Conservation (phyloP, 495 filamentous ascomycete genomes). For the Ascodesmis nigricans region DNA sequence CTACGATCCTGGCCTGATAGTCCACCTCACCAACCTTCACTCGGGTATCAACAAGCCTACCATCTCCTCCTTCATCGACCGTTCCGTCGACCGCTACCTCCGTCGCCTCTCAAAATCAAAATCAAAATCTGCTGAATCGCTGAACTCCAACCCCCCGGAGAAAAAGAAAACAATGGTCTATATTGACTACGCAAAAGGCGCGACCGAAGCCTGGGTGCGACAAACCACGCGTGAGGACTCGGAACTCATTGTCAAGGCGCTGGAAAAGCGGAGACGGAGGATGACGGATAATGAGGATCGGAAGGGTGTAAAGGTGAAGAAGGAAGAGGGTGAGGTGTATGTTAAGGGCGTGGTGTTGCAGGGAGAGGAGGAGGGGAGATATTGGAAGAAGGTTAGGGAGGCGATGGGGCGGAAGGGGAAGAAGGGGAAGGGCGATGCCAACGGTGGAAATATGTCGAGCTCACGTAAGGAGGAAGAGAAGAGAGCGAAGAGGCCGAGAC, state of each 20-base stretch:
- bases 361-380: conserved; percentile 15
- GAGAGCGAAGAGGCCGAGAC: background rate
- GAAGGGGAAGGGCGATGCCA: background rate
- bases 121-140: background rate
- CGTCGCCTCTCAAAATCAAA: conserved; percentile 1
- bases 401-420: background rate
- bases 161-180: conserved; percentile 6
- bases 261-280: conserved; percentile 13
- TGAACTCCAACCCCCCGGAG: background rate
- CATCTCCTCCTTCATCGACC: conserved; percentile 14
- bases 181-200: conserved; percentile 18
- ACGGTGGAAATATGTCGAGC: background rate
- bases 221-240: conserved; percentile 13
- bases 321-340: conserved; percentile 4
- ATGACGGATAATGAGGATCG: conserved; percentile 16
- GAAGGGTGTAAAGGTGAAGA: conserved; percentile 10
- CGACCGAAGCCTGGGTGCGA: conserved; percentile 13
- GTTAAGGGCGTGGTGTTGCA: conserved; percentile 12
- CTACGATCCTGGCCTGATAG: conserved; percentile 10
- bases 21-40: conserved; percentile 14
- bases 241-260: conserved; percentile 11
- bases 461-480: background rate
- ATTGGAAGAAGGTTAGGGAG: conserved; percentile 16
- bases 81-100: conserved; percentile 13
- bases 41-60: conserved; percentile 11